phyloP scores from a whole-genome alignment of 345 rosid genomes.

The Triadica sebifera region DNA sequence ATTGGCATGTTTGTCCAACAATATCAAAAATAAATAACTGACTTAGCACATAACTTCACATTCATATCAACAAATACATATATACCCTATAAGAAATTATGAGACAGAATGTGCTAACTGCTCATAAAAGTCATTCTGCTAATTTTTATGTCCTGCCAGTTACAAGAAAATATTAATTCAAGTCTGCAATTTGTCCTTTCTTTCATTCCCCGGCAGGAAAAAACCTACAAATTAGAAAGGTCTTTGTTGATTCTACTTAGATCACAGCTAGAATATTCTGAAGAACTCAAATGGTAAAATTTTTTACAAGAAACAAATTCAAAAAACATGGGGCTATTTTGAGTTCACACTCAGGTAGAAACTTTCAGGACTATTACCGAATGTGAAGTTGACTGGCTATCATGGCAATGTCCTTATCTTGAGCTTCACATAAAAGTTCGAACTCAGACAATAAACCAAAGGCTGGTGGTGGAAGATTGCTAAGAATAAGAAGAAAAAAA shows the following conservation, averaged over 20 bases:
- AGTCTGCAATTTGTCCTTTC: not conserved
- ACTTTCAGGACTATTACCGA: constrained; percentile 31
- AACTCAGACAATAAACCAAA: constrained; percentile 43
- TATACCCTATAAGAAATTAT: not conserved
- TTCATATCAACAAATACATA: not conserved
- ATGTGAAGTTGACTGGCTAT: constrained; percentile 21
- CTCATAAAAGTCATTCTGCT: not conserved
- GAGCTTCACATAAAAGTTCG: constrained; percentile 30
- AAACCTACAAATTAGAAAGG: not conserved
- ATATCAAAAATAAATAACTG: not conserved
- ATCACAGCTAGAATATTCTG: not conserved
- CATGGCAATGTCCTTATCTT: constrained; percentile 24
- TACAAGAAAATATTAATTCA: not conserved
- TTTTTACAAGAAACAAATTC: not conserved
- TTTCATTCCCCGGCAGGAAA: not conserved
- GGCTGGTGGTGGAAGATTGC: constrained; percentile 51
- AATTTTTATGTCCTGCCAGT: not conserved
- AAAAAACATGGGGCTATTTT: constrained; percentile 2
- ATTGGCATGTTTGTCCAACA: not conserved
- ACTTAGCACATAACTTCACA: not conserved
- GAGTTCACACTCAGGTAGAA: constrained; percentile 18
- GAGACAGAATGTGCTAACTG: not conserved
- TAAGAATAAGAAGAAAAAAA: constrained; percentile 21
- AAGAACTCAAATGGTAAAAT: not conserved
- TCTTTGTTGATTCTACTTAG: not conserved